phyloP scores from a whole-genome alignment of 192 early-diverging fungal genomes.

The Entomortierella chlamydospora region DNA sequence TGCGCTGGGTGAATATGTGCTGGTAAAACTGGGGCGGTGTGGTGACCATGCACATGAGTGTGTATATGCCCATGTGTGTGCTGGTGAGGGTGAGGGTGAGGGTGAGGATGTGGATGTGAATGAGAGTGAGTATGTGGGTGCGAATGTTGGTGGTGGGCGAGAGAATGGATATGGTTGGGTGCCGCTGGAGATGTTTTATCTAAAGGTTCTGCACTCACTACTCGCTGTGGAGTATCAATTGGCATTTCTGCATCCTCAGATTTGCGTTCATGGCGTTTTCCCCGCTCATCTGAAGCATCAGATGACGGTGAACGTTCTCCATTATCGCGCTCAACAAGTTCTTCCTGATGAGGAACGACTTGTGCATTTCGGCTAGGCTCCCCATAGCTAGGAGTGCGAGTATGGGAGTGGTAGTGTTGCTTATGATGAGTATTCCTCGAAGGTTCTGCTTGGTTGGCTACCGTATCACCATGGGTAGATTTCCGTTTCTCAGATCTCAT shows the following conservation, averaged over 20 bases:
- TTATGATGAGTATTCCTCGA: slow-evolving; percentile 3
- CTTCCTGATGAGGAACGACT: slow-evolving; percentile 1
- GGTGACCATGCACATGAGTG: slow-evolving; percentile 7
- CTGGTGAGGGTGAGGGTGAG: slow-evolving; percentile 1
- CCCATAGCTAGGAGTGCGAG: not conserved
- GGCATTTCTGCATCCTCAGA: slow-evolving; percentile 11
- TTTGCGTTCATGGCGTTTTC: not conserved
- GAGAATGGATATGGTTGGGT: not conserved
- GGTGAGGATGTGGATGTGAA: slow-evolving; percentile 9
- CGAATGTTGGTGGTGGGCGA: not conserved
- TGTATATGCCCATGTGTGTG: slow-evolving; percentile 12
- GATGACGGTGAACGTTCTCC: slow-evolving; percentile 1
- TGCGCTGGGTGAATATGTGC: slow-evolving; percentile 39
- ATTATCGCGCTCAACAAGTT: not conserved
- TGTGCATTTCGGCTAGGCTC: not conserved
- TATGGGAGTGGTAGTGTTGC: slow-evolving; percentile 1
- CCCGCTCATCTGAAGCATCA: not conserved
- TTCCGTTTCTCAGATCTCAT: slow-evolving; percentile 50
- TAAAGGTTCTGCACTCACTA: not conserved
- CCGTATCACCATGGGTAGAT: slow-evolving; percentile 5
- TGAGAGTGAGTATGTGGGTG: slow-evolving; percentile 1
- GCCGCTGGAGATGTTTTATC: not conserved
- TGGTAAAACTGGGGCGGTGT: slow-evolving; percentile 26
- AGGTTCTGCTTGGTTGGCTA: not conserved
- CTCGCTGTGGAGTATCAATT: not conserved